These are phyloP conservation scores for Ceratocystiopsis brevicomis DNA, from an alignment of 2,329 filamentous ascomycete species.

Conservation along the genomic window DNA sequence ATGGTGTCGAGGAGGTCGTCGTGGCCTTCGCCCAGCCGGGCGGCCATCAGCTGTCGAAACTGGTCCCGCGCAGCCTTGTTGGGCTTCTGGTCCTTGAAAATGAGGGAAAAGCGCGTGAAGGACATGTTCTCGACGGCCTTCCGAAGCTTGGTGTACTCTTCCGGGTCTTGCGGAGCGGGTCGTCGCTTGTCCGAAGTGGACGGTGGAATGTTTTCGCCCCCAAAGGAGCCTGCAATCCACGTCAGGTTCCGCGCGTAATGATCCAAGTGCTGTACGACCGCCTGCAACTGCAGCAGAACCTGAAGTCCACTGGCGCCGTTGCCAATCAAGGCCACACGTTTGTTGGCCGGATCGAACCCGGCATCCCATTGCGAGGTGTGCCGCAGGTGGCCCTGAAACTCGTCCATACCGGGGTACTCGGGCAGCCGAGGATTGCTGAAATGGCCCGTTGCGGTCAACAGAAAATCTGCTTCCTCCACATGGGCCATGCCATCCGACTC, in stretches of 20 bases:
- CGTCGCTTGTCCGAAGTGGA: too few relatives aligned
- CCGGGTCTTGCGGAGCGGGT: too few relatives aligned
- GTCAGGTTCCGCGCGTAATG: constrained; percentile 4
- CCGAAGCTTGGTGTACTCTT: too few relatives aligned
- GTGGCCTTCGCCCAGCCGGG: constrained; percentile 1
- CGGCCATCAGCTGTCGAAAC: not conserved
- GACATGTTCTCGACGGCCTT: too few relatives aligned
- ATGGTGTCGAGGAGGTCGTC: constrained; percentile 2
- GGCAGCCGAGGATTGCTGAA: not conserved
- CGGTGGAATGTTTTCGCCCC: not conserved
- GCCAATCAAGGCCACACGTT: constrained; percentile 7
- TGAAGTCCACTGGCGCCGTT: constrained; percentile 6
- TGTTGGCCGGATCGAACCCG: not conserved
- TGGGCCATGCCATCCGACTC: not conserved
- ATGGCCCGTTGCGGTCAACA: not conserved
- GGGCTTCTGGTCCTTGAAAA: too few relatives aligned
- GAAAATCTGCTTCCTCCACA: not conserved
- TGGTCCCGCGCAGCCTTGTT: too few relatives aligned
- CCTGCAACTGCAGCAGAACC: not conserved
- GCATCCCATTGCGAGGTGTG: not conserved
- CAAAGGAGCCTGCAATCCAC: constrained; percentile 2
- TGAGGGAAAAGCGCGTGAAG: too few relatives aligned
- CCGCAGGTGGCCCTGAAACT: not conserved
- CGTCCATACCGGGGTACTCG: not conserved
- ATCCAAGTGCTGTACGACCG: constrained; percentile 1